Base-by-base conservation (phyloP, 2,329 filamentous ascomycete genomes). In the Fusarium sublunatum region DNA sequence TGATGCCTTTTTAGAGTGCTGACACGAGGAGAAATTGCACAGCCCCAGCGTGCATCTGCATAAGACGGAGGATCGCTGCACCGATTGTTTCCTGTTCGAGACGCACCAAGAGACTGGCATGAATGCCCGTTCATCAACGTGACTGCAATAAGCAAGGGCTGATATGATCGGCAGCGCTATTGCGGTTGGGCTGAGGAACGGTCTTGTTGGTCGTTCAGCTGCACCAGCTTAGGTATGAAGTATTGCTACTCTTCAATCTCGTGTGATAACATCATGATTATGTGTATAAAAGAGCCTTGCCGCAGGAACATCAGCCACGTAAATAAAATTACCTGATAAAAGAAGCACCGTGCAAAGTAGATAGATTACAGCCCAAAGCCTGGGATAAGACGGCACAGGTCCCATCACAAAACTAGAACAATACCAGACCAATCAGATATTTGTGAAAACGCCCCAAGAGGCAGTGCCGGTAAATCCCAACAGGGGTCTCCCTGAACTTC, bases 381-480 rank as follows among this genome's bases (percentile, higher is more conserved):
- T 12, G 31, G 12, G 31, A n/a, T 6, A 12, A 25, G 15, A 11
- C 24, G 22, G 38, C 24, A 22, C 38, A 40, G 7, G 15, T n/a
- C n/a, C n/a, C n/a, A n/a, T n/a, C n/a, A n/a, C n/a, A n/a, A n/a
- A n/a, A 12, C 12, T 11, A 40, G n/a, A 13, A 25, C 22, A 7
- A 4, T 11, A 7, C 6, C 28, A 32, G 40, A 34, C 51, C 51
- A 50, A 51, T 51, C 29, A 25, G 36, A 28, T 28, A 15, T 36
- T 10, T 9, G 11, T 34, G 31, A 31, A 51, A 32, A 41, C 35
- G 53, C 53, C 44, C 48, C 22, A 31, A 58, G 53, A 52, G 56
- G 56, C 56, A 58, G 56, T 59, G 56, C 56, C 53, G 19, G 38
- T 24, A 22, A 26, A 25, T 39, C 29, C n/a, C 40, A 34, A 13